phyloP scores from a whole-genome alignment of 345 rosid genomes.

The Rubroshorea leprosula region DNA sequence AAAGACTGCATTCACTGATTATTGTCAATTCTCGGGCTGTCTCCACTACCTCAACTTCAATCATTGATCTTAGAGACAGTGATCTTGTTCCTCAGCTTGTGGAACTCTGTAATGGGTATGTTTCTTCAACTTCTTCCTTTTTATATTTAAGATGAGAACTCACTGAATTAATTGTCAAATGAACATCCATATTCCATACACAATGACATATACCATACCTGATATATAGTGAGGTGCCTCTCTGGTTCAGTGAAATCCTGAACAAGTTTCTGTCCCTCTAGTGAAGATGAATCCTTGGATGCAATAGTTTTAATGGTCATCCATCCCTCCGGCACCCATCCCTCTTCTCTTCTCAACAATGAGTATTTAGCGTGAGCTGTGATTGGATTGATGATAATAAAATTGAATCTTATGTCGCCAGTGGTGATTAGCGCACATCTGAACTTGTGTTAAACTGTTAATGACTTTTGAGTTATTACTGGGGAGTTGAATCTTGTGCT shows the following conservation, averaged over 20 bases:
- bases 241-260: too few relatives aligned
- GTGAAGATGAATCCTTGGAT: too few relatives aligned
- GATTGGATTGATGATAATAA: too few relatives aligned
- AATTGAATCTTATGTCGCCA: background rate
- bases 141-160: background rate
- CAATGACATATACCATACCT: too few relatives aligned
- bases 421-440: too few relatives aligned
- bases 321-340: too few relatives aligned
- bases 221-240: too few relatives aligned
- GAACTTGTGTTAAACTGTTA: slow-evolving; percentile 2
- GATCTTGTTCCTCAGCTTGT: slow-evolving; percentile 89
- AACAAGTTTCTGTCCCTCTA: too few relatives aligned
- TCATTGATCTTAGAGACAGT: too few relatives aligned
- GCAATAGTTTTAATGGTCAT: too few relatives aligned
- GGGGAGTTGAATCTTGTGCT: background rate
- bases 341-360: too few relatives aligned
- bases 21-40: slow-evolving; percentile 83
- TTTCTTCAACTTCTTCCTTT: slow-evolving; percentile 8
- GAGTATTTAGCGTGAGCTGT: too few relatives aligned
- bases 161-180: background rate
- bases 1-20: slow-evolving; percentile 71
- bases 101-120: slow-evolving; percentile 88
- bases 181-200: background rate
- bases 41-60: slow-evolving; percentile 77
- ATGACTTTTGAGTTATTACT: background rate